phyloP scores from a whole-genome alignment of 1,139 yeast genomes.

The Yamadazyma pseudoaaseri region DNA sequence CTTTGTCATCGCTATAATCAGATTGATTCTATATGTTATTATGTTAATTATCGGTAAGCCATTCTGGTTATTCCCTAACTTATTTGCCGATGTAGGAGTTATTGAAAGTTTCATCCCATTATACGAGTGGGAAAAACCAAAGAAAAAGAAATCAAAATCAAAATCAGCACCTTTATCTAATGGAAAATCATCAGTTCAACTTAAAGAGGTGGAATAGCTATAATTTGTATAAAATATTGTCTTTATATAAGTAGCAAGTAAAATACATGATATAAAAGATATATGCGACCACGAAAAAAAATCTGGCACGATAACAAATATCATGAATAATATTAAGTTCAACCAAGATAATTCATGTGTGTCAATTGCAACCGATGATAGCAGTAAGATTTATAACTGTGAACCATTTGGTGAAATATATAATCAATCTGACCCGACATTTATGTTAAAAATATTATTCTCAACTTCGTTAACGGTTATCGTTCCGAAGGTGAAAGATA shows the following conservation, averaged over 20 bases:
- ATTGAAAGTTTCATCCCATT: slow-evolving; percentile 87
- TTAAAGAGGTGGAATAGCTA: slow-evolving; percentile 46
- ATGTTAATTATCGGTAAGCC: slow-evolving; percentile 66
- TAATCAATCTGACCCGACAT: slow-evolving; percentile 23
- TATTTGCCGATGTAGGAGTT: slow-evolving; percentile 94
- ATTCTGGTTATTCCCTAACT: slow-evolving; percentile 93
- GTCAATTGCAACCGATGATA: slow-evolving; percentile 33
- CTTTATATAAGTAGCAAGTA: no score
- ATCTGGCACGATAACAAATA: no score
- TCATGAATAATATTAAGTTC: slow-evolving; percentile 40
- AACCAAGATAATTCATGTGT: slow-evolving; percentile 46
- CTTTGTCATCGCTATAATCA: slow-evolving; percentile 74
- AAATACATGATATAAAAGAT: no score
- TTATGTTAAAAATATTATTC: slow-evolving; percentile 59
- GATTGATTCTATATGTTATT: slow-evolving; percentile 69
- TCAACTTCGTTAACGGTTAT: slow-evolving; percentile 69
- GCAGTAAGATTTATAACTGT: slow-evolving; percentile 42
- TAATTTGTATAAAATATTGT: no score
- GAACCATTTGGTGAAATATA: slow-evolving; percentile 51
- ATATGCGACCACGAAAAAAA: no score
- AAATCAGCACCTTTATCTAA: slow-evolving; percentile 12
- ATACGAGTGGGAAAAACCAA: slow-evolving; percentile 78
- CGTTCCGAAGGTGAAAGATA: slow-evolving; percentile 47
- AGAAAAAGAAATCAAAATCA: slow-evolving; percentile 25
- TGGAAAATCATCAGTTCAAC: slow-evolving; percentile 36